These are phyloP conservation scores for Podospora australis DNA, from an alignment of 495 filamentous ascomycete genomes.

Conservation along the genomic window DNA sequence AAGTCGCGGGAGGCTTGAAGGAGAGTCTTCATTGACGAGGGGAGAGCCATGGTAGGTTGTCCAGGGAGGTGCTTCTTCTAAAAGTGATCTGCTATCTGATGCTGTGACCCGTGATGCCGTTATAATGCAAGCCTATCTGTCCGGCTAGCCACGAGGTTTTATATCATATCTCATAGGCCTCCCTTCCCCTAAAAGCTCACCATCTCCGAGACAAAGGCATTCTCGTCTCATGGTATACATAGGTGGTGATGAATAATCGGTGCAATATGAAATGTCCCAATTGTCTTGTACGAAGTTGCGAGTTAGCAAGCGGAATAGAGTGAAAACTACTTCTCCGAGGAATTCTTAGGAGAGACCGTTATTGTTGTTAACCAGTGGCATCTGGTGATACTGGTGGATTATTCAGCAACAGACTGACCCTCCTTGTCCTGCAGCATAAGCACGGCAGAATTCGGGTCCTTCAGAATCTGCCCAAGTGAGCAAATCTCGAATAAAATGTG, in stretches of 20 bases:
- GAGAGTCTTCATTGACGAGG: slow-evolving; percentile 24
- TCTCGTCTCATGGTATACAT: too few relatives aligned
- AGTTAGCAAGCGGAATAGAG: neutral
- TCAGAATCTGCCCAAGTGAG: neutral
- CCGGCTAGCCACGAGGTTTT: neutral
- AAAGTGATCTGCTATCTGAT: neutral
- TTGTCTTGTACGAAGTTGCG: neutral
- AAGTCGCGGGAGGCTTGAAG: slow-evolving; percentile 22
- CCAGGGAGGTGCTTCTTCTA: neutral
- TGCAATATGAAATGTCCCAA: neutral
- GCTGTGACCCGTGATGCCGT: neutral
- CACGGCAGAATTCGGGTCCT: neutral
- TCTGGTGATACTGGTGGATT: neutral
- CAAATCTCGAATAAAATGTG: neutral
- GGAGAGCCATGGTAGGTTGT: slow-evolving; percentile 11
- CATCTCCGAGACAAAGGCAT: too few relatives aligned
- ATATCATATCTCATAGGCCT: too few relatives aligned
- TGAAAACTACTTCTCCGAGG: neutral
- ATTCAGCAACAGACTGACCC: too few relatives aligned
- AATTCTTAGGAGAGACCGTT: neutral
- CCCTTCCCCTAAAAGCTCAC: neutral
- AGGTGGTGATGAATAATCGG: neutral
- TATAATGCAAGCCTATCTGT: neutral
- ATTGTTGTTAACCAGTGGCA: too few relatives aligned
- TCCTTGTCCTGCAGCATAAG: neutral